Evolutionary conservation across 768 basidiomycete genomes (phyloP), one percentile per base, ranked within the genome.

Genomic region (Kwoniella mangroviensis): DNA sequence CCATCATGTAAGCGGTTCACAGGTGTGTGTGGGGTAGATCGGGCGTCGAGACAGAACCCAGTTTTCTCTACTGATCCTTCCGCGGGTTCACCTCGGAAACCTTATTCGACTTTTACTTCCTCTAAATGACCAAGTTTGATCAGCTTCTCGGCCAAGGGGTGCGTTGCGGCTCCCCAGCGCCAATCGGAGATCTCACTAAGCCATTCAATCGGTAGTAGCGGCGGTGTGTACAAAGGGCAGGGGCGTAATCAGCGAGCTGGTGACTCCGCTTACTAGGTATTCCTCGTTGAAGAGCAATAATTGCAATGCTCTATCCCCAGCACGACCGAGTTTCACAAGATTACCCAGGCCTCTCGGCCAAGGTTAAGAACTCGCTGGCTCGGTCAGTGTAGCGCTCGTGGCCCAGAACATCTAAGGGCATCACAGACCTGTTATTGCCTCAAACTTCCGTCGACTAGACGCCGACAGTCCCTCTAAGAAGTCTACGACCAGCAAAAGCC

Each of bases 341-440:
- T 89, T 89, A 88, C 88, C 88, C 87, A 83, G 86, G 71, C 89
- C n/a, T 90, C 89, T 87, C 88, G 87, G 89, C 84, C 88, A n/a
- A 88, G 89, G 89, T 85, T 84, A 87, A 84, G 87, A 61, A 90
- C 90, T 90, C 89, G 88, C 89, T 91, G 90, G 89, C 89, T 88
- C 89, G 88, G 90, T 91, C 90, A 91, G 90, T 90, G 90, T 90
- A 90, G 89, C 89, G 87, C n/a, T 88, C 88, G 88, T 88, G 88
- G 89, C 89, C 90, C 89, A 90, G 89, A 90, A 90, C 89, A 90
- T 90, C 90, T 90, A 90, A 90, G 89, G 89, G 89, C 89, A 90
- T 90, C 90, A 90, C 89, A 90, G 89, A 90, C 90, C 90, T 90
- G 90, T 90, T 90, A 90, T 90, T 90, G 90, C 90, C 89, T 90